These are phyloP conservation scores for Trypanosoma melophagium DNA, from an alignment of 208 protist genomes.

Conservation along the genomic window DNA sequence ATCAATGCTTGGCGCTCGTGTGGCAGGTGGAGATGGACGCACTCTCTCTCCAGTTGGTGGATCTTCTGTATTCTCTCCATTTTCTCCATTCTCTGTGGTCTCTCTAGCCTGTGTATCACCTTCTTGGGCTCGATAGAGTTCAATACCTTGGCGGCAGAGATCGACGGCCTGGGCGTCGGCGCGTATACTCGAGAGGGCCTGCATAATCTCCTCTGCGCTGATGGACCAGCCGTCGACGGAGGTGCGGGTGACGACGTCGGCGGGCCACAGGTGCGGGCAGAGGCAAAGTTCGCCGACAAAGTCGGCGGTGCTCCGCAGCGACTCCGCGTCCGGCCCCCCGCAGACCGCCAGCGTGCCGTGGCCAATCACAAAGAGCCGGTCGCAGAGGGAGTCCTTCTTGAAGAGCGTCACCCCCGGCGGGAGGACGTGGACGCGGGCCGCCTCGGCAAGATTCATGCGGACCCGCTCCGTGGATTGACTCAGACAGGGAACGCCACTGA, in stretches of 20 bases:
- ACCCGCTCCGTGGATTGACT: constrained; percentile 77
- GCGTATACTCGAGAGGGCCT: constrained; percentile 43
- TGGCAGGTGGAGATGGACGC: no score
- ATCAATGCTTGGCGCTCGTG: no score
- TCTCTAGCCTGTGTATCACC: no score
- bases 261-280: constrained; percentile 67
- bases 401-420: constrained; percentile 53
- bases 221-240: constrained; percentile 81
- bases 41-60: no score
- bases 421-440: constrained; percentile 46
- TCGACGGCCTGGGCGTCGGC: constrained; percentile 68
- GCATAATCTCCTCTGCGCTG: constrained; percentile 36
- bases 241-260: constrained; percentile 53
- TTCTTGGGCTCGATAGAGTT: constrained; percentile 63
- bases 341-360: constrained; percentile 55
- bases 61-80: no score
- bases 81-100: no score
- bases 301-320: constrained; percentile 26
- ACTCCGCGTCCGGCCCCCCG: constrained; percentile 9
- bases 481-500: constrained; percentile 78
- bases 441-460: constrained; percentile 51
- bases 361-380: constrained; percentile 73
- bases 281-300: constrained; percentile 84
- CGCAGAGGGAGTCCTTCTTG: constrained; percentile 45
- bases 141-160: constrained; percentile 78